These are phyloP conservation scores for Phaeosphaeria sp. DNA, from an alignment of 2,329 filamentous ascomycete genomes.

Conservation along the genomic window DNA sequence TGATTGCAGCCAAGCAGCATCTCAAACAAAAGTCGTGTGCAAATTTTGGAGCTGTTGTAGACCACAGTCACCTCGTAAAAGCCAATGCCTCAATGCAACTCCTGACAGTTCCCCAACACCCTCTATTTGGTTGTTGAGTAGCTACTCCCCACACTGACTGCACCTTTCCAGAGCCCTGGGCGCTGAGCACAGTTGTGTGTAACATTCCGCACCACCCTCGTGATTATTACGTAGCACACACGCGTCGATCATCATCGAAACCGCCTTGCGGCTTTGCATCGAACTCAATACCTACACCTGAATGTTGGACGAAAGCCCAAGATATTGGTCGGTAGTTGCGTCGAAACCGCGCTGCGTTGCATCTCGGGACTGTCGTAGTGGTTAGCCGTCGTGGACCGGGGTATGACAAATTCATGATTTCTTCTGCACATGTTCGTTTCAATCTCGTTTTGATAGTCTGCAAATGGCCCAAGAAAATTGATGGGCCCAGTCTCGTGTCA, in stretches of 20 bases:
- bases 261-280: background rate
- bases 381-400: background rate
- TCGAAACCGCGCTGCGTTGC: background rate
- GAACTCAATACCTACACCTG: background rate
- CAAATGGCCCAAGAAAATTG: background rate
- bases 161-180: background rate
- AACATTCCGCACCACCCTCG: background rate
- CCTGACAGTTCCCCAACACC: too few species aligned
- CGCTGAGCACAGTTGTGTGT: background rate
- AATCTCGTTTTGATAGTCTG: background rate
- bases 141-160: background rate
- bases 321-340: background rate
- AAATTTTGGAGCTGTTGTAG: background rate
- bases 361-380: background rate
- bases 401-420: background rate
- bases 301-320: background rate
- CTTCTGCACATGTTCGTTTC: background rate
- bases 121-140: background rate
- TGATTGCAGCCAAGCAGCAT: background rate
- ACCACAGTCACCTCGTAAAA: background rate
- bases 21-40: background rate
- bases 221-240: background rate
- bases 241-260: background rate
- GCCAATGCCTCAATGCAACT: background rate
- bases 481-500: background rate